Evolutionary conservation across 2,329 filamentous ascomycete species (phyloP), one percentile per base, ranked within the genome.

Genomic region (Pseudocercospora pini-densiflorae): DNA sequence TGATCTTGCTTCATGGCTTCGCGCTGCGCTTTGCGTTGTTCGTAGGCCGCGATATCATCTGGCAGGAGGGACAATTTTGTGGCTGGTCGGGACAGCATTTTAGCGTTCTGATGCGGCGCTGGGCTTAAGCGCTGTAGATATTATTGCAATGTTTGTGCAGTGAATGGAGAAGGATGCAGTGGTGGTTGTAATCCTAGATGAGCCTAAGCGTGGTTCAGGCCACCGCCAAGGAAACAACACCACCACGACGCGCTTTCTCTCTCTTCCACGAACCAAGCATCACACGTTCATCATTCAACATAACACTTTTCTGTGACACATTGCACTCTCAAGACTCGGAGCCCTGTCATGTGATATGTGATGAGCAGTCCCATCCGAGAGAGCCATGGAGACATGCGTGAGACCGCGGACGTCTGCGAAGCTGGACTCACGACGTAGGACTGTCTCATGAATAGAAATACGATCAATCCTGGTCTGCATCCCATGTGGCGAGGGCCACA

Each of bases 61-160:
- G 71, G 66, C 14, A 74, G 76, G 23, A 78, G 73, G 7, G 71
- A 71, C 53, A 79, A 75, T 53, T 77, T 77, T 8, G 77, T 79
- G 5, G 77, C 67, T 45, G 76, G 75, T 16, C 77, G 75, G 29
- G 77, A 77, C 2, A 79, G 70, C 77, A 79, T 79, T 23, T 33
- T 59, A 1, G 14, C 3, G n/a, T 36, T 36, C 10, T 14, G 10
- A 5, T 36, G 36, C 14, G 5, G 5, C 2, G 5, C 6, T 40
- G 5, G n/a, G 36, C 2, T 40, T 1, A 4, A n/a, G 14, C 5
- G 36, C 2, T n/a, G 36, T 40, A 6, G 14, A 40, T 40, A 40
- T 40, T 40, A 40, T 40, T 40, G 36, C 36, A n/a, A 40, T 40
- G 14, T 40, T n/a, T n/a, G 14, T 40, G 12, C 36, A 43, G 40